Conservation (phyloP, 2,329 filamentous ascomycete species). For the Coniochaeta hoffmannii region DNA sequence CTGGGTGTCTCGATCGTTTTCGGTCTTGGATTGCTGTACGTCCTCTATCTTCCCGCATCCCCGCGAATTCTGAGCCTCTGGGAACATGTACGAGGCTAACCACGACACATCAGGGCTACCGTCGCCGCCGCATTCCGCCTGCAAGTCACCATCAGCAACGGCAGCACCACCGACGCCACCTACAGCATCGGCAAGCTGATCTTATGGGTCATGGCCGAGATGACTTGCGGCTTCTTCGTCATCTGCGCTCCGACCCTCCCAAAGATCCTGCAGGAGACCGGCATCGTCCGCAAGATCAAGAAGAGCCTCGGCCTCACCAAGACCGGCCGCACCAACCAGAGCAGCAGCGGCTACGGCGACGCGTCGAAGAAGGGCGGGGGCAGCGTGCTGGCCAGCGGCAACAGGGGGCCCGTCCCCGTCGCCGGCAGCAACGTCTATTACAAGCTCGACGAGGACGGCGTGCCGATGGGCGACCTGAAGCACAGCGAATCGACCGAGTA, state of each 20-base stretch:
- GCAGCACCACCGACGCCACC: constrained; percentile 20
- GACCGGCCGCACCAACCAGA: constrained; percentile 6
- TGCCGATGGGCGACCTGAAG: constrained; percentile 1
- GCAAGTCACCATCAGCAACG: constrained; percentile 18
- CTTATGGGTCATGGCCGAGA: constrained; percentile 34
- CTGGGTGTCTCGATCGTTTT: constrained; percentile 16
- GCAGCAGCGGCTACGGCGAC: neutral
- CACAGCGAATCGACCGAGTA: constrained; percentile 1
- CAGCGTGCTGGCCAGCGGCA: neutral
- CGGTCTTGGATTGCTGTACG: constrained; percentile 19
- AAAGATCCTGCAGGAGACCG: constrained; percentile 8
- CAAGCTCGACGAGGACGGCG: constrained; percentile 7
- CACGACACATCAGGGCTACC: neutral
- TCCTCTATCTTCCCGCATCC: neutral
- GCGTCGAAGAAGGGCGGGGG: neutral
- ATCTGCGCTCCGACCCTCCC: constrained; percentile 5
- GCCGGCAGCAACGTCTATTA: constrained; percentile 5
- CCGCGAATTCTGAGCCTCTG: too few species aligned
- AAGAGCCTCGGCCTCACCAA: neutral
- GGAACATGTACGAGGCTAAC: too few species aligned
- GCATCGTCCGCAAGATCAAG: constrained; percentile 11
- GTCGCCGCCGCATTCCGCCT: neutral
- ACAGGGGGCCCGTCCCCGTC: neutral
- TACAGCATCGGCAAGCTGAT: constrained; percentile 28
- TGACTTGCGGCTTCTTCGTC: constrained; percentile 33